Evolutionary conservation across 1,284 basidiomycete genomes (phyloP).

Genomic region (Flammula alnicola): DNA sequence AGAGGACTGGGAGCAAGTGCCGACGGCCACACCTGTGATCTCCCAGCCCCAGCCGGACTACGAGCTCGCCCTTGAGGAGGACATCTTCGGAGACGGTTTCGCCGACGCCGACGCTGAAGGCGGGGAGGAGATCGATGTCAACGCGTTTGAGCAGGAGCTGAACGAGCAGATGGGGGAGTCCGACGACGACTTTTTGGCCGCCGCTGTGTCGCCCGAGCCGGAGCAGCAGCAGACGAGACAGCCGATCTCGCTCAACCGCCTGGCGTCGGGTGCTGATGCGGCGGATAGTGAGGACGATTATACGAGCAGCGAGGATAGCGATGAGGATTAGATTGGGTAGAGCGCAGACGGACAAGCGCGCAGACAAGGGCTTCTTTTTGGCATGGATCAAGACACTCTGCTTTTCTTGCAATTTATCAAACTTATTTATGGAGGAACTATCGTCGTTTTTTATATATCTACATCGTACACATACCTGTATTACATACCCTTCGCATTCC

Average conservation of each 20-base stretch:
- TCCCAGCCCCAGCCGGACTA: slow-evolving; percentile 35
- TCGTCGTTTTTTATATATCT: slow-evolving; percentile 5
- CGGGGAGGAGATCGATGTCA: slow-evolving; percentile 48
- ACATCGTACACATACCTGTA: slow-evolving; percentile 13
- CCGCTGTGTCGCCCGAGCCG: slow-evolving; percentile 46
- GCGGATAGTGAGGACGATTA: slow-evolving; percentile 59
- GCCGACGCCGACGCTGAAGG: slow-evolving; percentile 33
- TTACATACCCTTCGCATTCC: slow-evolving; percentile 6
- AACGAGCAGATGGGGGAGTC: slow-evolving; percentile 47
- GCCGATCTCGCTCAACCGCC: slow-evolving; percentile 59
- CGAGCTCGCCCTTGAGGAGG: slow-evolving; percentile 60
- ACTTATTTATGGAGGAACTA: slow-evolving; percentile 16
- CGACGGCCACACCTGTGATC: slow-evolving; percentile 10
- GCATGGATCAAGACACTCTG: too few species aligned
- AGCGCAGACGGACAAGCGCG: not conserved
- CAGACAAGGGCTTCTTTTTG: not conserved
- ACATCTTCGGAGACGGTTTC: slow-evolving; percentile 31
- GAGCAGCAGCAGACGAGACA: slow-evolving; percentile 35
- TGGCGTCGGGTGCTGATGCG: slow-evolving; percentile 43
- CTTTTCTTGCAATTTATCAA: slow-evolving; percentile 10
- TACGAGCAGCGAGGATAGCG: slow-evolving; percentile 64
- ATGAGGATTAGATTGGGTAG: slow-evolving; percentile 54
- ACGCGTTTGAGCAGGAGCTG: slow-evolving; percentile 53
- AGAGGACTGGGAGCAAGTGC: slow-evolving; percentile 21
- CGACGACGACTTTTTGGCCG: slow-evolving; percentile 44